These are phyloP conservation scores for Ampelocalamus luodianensis DNA, from an alignment of 176 grass and related monocot species.

Conservation along the genomic window DNA sequence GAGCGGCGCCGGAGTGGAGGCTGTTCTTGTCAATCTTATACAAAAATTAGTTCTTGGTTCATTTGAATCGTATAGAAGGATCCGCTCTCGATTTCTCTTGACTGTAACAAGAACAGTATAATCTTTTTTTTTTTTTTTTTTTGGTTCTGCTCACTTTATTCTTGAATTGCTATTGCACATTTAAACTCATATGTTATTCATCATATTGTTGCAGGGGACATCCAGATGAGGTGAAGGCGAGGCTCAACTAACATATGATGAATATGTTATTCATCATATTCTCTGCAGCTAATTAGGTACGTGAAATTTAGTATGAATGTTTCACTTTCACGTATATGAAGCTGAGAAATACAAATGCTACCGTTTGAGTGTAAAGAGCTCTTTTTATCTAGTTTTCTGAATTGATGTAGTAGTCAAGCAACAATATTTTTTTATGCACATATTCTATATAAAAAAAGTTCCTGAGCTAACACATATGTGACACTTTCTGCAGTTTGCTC, in stretches of 20 bases:
- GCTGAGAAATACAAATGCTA: too few species aligned
- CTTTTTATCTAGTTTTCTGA: too few species aligned
- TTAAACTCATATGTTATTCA: neutral
- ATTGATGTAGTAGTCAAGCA: too few species aligned
- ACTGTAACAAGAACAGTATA: neutral
- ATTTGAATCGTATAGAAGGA: neutral
- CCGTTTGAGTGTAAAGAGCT: too few species aligned
- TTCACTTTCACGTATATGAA: too few species aligned
- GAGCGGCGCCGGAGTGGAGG: neutral
- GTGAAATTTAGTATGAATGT: too few species aligned
- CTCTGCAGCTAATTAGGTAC: constrained; percentile 35
- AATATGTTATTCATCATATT: neutral
- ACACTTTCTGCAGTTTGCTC: too few species aligned
- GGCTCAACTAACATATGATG: constrained; percentile 50
- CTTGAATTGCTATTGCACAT: neutral
- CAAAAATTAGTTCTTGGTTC: neutral
- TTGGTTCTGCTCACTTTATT: neutral
- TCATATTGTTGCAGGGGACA: constrained; percentile 19
- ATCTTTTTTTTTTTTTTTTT: neutral
- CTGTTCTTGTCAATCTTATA: neutral
- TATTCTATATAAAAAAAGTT: too few species aligned
- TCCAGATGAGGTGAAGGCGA: constrained; percentile 51
- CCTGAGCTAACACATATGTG: too few species aligned
- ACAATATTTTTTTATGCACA: too few species aligned
- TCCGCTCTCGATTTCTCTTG: neutral